These are phyloP conservation scores for Moricandia moricandioides DNA, from an alignment of 345 rosid genomes.

Conservation along the genomic window DNA sequence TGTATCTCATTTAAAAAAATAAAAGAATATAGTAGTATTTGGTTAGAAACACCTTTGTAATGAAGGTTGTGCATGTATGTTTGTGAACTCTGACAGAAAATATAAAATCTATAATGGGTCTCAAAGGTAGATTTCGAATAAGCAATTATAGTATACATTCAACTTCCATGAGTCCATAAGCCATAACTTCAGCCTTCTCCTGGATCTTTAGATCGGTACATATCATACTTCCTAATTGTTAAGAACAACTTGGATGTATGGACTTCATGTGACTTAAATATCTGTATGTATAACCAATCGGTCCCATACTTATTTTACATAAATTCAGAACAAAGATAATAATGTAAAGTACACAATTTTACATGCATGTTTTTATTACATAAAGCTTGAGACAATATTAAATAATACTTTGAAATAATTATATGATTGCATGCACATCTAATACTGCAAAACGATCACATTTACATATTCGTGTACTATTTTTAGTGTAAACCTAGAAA, in stretches of 20 bases:
- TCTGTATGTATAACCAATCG: background rate
- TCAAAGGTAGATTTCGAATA: background rate
- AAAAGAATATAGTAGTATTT: background rate
- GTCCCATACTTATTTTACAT: background rate
- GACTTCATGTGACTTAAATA: background rate
- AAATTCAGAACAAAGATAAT: background rate
- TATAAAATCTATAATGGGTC: background rate
- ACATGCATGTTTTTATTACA: too few species aligned
- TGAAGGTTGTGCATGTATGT: background rate
- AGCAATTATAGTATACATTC: background rate
- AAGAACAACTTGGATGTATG: background rate
- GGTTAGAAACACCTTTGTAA: background rate
- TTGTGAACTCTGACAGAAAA: slow-evolving; percentile 13
- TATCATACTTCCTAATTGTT: background rate
- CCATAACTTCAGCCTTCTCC: background rate
- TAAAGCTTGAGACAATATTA: too few species aligned
- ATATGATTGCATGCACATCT: too few species aligned
- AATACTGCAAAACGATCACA: too few species aligned
- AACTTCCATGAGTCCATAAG: background rate
- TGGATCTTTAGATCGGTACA: background rate
- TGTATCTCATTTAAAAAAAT: background rate
- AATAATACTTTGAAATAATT: too few species aligned
- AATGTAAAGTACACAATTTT: too few species aligned
- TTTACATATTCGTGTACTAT: too few species aligned
- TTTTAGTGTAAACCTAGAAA: too few species aligned